Evolutionary conservation across 148 eudicot species (phyloP).

Genomic region (Hydrangea macrophylla): DNA sequence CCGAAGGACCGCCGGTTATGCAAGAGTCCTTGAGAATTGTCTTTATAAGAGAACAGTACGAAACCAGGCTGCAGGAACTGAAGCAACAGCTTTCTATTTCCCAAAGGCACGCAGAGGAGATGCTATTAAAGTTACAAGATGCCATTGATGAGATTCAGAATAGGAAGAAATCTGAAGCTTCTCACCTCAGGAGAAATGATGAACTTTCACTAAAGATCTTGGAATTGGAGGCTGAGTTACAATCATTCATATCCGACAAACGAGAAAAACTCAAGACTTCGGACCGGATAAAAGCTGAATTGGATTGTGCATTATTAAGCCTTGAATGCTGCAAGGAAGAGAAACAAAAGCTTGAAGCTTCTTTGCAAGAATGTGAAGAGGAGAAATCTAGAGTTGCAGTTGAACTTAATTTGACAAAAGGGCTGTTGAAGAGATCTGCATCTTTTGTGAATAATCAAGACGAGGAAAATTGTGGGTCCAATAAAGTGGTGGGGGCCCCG

Average conservation of each 20-base stretch:
- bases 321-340: conserved; percentile 96
- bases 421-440: conserved; percentile 36
- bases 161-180: conserved; percentile 70
- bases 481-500: conserved; percentile 15
- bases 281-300: conserved; percentile 68
- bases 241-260: conserved; percentile 54
- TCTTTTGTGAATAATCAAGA: conserved; percentile 23
- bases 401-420: conserved; percentile 46
- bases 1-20: conserved; percentile 44
- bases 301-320: conserved; percentile 84
- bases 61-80: conserved; percentile 74
- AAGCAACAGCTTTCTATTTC: conserved; percentile 72
- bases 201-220: conserved; percentile 57
- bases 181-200: conserved; percentile 62
- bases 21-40: conserved; percentile 87
- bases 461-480: conserved; percentile 22
- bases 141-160: conserved; percentile 70
- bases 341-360: conserved; percentile 60
- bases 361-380: conserved; percentile 50
- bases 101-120: conserved; percentile 84
- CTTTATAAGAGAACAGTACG: conserved; percentile 90
- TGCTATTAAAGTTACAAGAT: conserved; percentile 89
- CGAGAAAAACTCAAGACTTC: conserved; percentile 59
- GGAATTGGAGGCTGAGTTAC: conserved; percentile 66
- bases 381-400: conserved; percentile 41